Conservation (phyloP, 805 yeast genomes). For the Starmerella lactis-condensi region DNA sequence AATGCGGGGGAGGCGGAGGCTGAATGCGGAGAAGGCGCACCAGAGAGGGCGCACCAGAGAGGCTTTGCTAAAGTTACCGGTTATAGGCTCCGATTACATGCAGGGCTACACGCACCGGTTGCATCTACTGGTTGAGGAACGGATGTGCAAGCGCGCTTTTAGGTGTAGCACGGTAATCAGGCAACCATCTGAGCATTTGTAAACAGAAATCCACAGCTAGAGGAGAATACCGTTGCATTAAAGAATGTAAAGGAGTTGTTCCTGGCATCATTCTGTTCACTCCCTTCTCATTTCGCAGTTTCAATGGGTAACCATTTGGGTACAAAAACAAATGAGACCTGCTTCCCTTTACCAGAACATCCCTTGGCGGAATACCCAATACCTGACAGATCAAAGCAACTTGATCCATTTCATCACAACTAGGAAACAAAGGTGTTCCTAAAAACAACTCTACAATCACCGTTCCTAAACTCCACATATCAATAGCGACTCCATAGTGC, state of each 20-base stretch:
- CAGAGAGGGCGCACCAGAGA: no score
- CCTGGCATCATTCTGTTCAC: constrained; percentile 12
- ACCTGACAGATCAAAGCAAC: constrained; percentile 76
- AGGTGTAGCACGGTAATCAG: constrained; percentile 31
- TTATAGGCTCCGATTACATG: no score
- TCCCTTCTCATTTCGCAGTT: constrained; percentile 11
- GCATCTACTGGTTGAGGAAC: no score
- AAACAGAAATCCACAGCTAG: constrained; percentile 29
- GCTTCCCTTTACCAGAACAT: constrained; percentile 20
- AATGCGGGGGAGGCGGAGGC: no score
- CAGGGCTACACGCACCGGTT: no score
- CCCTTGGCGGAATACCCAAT: constrained; percentile 67
- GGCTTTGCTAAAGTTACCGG: no score
- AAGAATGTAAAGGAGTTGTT: constrained; percentile 8
- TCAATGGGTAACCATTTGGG: constrained; percentile 20
- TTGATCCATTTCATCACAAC: constrained; percentile 74
- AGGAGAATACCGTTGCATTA: constrained; percentile 7
- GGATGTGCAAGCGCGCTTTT: constrained; percentile 24
- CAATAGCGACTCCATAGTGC: constrained; percentile 74
- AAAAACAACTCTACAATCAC: constrained; percentile 85
- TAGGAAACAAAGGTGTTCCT: constrained; percentile 91
- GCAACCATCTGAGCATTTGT: constrained; percentile 51
- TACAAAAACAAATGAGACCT: constrained; percentile 26
- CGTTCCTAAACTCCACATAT: constrained; percentile 96
- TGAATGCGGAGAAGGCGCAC: no score